A percentile compares a stretch with the other conserved stretches of the same genome.
These are phyloP conservation scores for Boletus coffeatus DNA, from an alignment of 1,284 basidiomycete genomes.

Conservation along the genomic window DNA sequence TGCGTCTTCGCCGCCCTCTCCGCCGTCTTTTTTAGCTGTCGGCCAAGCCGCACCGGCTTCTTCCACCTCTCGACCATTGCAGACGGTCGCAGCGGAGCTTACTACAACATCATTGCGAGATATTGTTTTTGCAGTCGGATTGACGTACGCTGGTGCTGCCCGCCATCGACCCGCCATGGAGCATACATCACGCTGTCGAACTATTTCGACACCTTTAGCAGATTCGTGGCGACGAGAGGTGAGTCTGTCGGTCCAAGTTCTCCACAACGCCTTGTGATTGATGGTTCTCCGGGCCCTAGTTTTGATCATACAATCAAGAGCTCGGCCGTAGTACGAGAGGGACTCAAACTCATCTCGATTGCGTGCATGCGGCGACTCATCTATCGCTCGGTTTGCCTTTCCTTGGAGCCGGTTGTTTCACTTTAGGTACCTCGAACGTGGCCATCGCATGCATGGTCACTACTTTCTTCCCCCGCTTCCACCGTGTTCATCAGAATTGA, in stretches of 20 bases:
- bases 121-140: conserved; percentile 84
- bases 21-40: conserved; percentile 20
- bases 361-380: conserved; percentile 89
- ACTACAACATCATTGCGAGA: conserved; percentile 86
- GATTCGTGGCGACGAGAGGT: conserved; percentile 62
- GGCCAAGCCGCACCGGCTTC: conserved; percentile 17
- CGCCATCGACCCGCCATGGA: conserved; percentile 47
- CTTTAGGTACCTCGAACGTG: conserved; percentile 87
- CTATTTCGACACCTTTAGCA: conserved; percentile 76
- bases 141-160: conserved; percentile 94
- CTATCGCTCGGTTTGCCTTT: conserved; percentile 92
- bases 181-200: conserved; percentile 81
- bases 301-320: conserved; percentile 86
- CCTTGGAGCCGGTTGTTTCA: conserved; percentile 90
- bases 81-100: conserved; percentile 29
- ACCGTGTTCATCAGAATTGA: conserved; percentile 64
- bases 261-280: background rate
- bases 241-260: conserved; percentile 21
- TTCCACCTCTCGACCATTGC: conserved; percentile 7
- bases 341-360: conserved; percentile 82
- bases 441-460: conserved; percentile 88
- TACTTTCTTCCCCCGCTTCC: conserved; percentile 89
- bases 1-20: background rate
- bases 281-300: conserved; percentile 45
- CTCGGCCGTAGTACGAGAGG: conserved; percentile 75